Evolutionary conservation across 768 basidiomycete species (phyloP).

Genomic region (Clathrus columnatus): DNA sequence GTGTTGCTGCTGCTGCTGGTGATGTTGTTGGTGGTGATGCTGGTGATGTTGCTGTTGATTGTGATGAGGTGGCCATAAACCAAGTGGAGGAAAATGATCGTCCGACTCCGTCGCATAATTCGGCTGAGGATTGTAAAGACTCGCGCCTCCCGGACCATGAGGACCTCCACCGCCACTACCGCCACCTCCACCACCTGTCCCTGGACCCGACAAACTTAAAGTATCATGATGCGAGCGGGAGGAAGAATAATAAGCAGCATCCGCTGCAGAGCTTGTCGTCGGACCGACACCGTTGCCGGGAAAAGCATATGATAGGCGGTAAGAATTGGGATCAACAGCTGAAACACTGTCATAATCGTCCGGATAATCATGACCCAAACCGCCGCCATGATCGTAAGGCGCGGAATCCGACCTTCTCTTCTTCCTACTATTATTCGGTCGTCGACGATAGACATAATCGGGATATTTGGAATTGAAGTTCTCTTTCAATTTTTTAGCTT

Average conservation of each 20-base stretch:
- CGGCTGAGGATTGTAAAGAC: neutral
- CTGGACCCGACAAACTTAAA: neutral
- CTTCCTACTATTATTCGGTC: constrained; percentile 81
- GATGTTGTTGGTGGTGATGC: neutral
- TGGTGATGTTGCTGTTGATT: no score
- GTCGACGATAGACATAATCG: constrained; percentile 81
- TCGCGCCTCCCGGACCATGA: neutral
- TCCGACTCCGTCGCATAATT: neutral
- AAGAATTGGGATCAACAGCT: constrained; percentile 4
- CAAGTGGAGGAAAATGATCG: neutral
- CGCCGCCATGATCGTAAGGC: constrained; percentile 1
- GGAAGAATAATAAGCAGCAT: neutral
- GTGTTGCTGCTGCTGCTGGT: neutral
- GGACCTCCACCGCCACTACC: neutral
- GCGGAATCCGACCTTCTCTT: constrained; percentile 36
- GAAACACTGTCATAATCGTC: constrained; percentile 6
- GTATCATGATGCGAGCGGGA: constrained; percentile 1
- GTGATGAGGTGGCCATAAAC: neutral
- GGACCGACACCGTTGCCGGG: neutral
- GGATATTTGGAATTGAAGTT: constrained; percentile 80
- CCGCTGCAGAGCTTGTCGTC: neutral
- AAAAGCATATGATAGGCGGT: constrained; percentile 2
- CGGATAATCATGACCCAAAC: neutral
- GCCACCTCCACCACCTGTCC: neutral
- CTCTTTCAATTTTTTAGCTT: constrained; percentile 80